These are phyloP conservation scores for Sextonia rubra DNA, from an alignment of 164 flowering plant genomes.

Conservation along the genomic window DNA sequence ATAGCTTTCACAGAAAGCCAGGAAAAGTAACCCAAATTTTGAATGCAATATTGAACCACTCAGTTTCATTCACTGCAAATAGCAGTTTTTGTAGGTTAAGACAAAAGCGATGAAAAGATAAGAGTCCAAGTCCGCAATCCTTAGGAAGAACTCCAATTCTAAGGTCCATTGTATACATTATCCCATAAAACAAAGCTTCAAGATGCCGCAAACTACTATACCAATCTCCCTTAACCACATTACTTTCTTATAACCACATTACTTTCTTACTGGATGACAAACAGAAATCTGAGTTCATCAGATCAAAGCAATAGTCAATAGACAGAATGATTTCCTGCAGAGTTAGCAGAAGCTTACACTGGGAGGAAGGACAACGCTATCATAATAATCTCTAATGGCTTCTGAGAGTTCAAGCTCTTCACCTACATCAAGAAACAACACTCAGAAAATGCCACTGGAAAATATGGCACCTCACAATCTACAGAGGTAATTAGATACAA, in stretches of 20 bases:
- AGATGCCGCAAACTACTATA: neutral
- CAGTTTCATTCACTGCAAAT: neutral
- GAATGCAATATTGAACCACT: neutral
- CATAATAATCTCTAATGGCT: slow-evolving; percentile 92
- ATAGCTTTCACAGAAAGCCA: neutral
- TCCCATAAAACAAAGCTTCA: neutral
- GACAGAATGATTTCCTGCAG: neutral
- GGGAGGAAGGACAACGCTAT: slow-evolving; percentile 58
- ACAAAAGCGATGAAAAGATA: neutral
- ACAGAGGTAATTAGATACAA: neutral
- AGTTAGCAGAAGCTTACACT: slow-evolving; percentile 42
- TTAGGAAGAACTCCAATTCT: too few species aligned
- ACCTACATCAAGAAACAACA: slow-evolving; percentile 39
- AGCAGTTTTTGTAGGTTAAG: neutral
- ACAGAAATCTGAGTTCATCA: neutral
- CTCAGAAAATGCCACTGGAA: neutral
- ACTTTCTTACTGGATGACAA: neutral
- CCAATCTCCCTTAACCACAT: neutral
- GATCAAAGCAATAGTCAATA: neutral
- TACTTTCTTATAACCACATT: neutral
- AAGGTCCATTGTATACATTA: too few species aligned
- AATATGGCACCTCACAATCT: neutral
- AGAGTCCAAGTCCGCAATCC: neutral
- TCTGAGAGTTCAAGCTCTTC: slow-evolving; percentile 93
- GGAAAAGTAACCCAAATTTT: neutral